Evolutionary conservation across 371 early-diverging fungal species (phyloP), one percentile per base, ranked within the genome.

Genomic region (Choanephora cucurbitarum): DNA sequence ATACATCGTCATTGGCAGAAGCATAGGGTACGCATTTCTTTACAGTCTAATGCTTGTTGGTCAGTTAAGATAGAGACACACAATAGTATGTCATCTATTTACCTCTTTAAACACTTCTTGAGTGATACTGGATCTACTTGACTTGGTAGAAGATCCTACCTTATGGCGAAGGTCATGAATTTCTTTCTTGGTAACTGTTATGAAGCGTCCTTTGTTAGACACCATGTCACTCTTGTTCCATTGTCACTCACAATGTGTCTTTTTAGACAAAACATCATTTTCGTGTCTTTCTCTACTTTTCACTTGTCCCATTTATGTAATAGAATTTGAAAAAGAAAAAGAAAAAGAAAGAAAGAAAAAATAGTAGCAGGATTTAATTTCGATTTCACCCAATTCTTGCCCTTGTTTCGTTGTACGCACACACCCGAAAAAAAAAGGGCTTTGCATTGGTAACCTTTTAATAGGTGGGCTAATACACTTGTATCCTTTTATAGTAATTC

Each of bases 21-120:
- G 75, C 67, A 31, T 67, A 60, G 1, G 80, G 76, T 3, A 74
- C 66, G 59, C 50, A 72, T 52, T 75, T 70, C 52, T 70, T 70
- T 1, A 76, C 73, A 22, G 77, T 70, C 74, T 74, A 54, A 22
- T 15, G 14, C 17, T 43, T 6, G 10, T 6, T 14, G n/a, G 33
- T 13, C 34, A 44, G 22, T 48, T 37, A 22, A 23, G n/a, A 21
- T 9, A 15, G 7, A 24, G 9, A 45, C 19, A 17, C 48, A 24
- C 14, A n/a, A n/a, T n/a, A n/a, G n/a, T n/a, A n/a, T n/a, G n/a
- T n/a, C n/a, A n/a, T 43, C 21, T 32, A 64, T 63, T 51, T 81
- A 86, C 91, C 65, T 82, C 70, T 71, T 85, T 87, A 70, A 91
- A 91, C 40, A 89, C 86, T 45, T 86, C 75, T 69, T 88, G 88